Conservation (phyloP, 805 yeast species). For the Pichia insulana region DNA sequence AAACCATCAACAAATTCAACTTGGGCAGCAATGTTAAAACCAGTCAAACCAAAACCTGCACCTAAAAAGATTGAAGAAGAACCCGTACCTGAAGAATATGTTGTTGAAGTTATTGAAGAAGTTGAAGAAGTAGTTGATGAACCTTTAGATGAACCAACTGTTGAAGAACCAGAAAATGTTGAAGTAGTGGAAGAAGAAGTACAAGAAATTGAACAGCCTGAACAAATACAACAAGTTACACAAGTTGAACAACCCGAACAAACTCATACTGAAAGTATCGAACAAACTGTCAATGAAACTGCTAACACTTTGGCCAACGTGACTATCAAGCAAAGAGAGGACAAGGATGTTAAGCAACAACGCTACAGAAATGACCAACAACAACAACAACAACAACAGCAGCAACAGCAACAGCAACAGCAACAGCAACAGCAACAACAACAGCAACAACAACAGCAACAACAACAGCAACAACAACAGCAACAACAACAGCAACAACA, state of each 20-base stretch:
- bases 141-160: slow-evolving; percentile 6
- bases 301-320: neutral
- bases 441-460: slow-evolving; percentile 16
- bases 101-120: slow-evolving; percentile 6
- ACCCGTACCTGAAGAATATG: neutral
- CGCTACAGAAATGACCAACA: slow-evolving; percentile 9
- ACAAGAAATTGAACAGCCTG: slow-evolving; percentile 19
- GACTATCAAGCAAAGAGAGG: neutral
- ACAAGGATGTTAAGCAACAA: slow-evolving; percentile 6
- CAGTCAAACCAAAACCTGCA: slow-evolving; percentile 6
- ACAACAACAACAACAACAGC: slow-evolving; percentile 7
- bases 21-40: slow-evolving; percentile 16
- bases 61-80: slow-evolving; percentile 9
- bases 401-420: slow-evolving; percentile 9
- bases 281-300: slow-evolving; percentile 11
- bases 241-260: slow-evolving; percentile 10
- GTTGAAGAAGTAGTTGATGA: slow-evolving; percentile 1
- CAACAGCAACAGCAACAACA: slow-evolving; percentile 18
- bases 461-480: slow-evolving; percentile 17
- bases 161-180: slow-evolving; percentile 7
- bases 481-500: slow-evolving; percentile 13
- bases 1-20: slow-evolving; percentile 6
- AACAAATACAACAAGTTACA: slow-evolving; percentile 9
- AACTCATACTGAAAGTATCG: neutral
- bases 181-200: slow-evolving; percentile 8